Percentiles rank a stretch among this genome's conserved stretches.
Evolutionary conservation across 164 flowering plant genomes (phyloP).

Genomic region (grape (Vitis vinifera)): DNA sequence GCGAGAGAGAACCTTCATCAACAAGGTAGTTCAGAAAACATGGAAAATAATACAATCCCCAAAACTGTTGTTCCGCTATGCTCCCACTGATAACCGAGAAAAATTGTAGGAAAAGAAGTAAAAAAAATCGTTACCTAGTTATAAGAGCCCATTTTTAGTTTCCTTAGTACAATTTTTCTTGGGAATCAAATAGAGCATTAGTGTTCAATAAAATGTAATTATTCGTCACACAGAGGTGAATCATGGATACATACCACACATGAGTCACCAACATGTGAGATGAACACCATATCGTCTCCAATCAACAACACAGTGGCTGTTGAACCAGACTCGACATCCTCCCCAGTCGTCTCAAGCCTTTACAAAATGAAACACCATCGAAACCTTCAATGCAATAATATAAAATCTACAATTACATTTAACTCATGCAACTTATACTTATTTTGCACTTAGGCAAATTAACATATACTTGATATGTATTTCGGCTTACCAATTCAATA

Average conservation of each 20-base stretch:
- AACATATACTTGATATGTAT: neutral
- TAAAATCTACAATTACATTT: slow-evolving; percentile 15
- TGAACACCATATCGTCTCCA: slow-evolving; percentile 51
- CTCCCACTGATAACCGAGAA: neutral
- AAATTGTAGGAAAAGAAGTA: neutral
- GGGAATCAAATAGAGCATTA: too few relatives aligned
- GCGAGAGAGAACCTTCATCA: slow-evolving; percentile 72
- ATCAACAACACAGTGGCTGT: slow-evolving; percentile 85
- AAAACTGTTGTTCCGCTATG: too few relatives aligned
- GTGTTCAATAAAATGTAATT: too few relatives aligned
- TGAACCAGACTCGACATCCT: slow-evolving; percentile 83
- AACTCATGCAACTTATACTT: neutral
- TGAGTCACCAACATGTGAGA: slow-evolving; percentile 93
- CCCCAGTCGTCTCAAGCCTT: slow-evolving; percentile 74
- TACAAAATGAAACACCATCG: slow-evolving; percentile 34
- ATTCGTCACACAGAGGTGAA: neutral
- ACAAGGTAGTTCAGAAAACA: neutral
- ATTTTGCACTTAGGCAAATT: neutral
- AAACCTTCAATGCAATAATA: slow-evolving; percentile 24
- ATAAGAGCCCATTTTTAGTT: too few relatives aligned
- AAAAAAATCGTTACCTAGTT: neutral
- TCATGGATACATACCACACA: slow-evolving; percentile 50
- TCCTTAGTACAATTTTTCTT: too few relatives aligned
- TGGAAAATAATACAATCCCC: neutral
- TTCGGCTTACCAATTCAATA: slow-evolving; percentile 59